Percentiles rank a stretch among this genome's conserved stretches.
Evolutionary conservation across 371 early-diverging fungal species (phyloP).

Genomic region (Conidiobolus incongruus): DNA sequence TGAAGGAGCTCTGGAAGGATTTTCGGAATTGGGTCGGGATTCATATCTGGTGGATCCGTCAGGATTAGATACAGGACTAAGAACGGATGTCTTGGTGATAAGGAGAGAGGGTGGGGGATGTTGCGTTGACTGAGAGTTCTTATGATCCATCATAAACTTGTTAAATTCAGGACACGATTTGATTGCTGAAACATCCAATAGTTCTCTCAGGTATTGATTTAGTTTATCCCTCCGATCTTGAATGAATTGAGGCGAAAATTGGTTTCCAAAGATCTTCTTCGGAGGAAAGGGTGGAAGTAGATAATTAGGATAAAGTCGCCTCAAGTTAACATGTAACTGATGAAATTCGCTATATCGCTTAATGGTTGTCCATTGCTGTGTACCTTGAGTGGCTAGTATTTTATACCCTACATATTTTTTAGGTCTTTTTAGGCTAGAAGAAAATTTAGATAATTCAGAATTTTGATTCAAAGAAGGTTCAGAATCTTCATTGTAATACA

Average conservation of each 20-base stretch:
- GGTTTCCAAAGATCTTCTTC: neutral
- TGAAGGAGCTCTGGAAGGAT: neutral
- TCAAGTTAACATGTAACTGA: constrained; percentile 1
- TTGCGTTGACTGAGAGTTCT: too few relatives aligned
- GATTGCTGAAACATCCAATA: neutral
- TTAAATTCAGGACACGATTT: too few relatives aligned
- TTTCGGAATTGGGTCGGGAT: neutral
- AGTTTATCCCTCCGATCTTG: neutral
- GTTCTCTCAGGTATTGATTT: neutral
- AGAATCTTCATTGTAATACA: too few relatives aligned
- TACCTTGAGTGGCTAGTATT: neutral
- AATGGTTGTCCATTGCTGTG: neutral
- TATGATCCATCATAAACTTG: too few relatives aligned
- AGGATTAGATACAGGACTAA: too few relatives aligned
- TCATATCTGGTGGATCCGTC: too few relatives aligned
- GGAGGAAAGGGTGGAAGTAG: neutral
- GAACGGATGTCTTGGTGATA: too few relatives aligned
- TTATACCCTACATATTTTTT: constrained; percentile 2
- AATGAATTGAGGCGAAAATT: neutral
- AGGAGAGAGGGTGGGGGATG: too few relatives aligned
- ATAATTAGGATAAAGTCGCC: neutral
- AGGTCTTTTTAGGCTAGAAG: too few relatives aligned
- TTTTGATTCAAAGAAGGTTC: too few relatives aligned
- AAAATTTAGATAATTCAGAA: too few relatives aligned
- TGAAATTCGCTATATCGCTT: constrained; percentile 4